phyloP scores from a whole-genome alignment of 805 yeast genomes.

The Cyberlindnera petersonii region DNA sequence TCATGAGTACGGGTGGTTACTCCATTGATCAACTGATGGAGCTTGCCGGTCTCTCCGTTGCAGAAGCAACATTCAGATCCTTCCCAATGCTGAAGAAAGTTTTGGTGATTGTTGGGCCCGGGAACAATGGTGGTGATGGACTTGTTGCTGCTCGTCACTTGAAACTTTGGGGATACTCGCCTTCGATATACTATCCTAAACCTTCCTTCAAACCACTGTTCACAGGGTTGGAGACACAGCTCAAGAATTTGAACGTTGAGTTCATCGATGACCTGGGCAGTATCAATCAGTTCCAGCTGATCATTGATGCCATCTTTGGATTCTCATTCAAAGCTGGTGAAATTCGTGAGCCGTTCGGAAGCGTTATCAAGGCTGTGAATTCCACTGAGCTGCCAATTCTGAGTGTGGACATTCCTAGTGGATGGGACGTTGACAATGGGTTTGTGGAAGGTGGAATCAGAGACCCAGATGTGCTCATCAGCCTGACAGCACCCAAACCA shows the following conservation, averaged over 20 bases:
- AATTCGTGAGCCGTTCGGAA: constrained; percentile 69
- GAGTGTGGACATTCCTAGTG: constrained; percentile 89
- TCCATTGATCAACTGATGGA: constrained; percentile 92
- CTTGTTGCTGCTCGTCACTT: constrained; percentile 92
- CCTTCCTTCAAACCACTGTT: constrained; percentile 54
- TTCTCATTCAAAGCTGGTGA: constrained; percentile 86
- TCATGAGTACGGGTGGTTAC: constrained; percentile 82
- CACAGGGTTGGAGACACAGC: constrained; percentile 58
- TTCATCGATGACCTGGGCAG: constrained; percentile 43
- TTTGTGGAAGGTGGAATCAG: constrained; percentile 47
- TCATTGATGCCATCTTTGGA: constrained; percentile 87
- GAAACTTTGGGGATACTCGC: constrained; percentile 71
- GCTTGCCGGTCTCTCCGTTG: constrained; percentile 91
- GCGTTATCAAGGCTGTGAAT: constrained; percentile 40
- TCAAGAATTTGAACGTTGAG: constrained; percentile 58
- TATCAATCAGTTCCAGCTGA: constrained; percentile 28
- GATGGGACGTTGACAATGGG: constrained; percentile 95
- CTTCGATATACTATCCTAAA: constrained; percentile 79
- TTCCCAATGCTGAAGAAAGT: constrained; percentile 54
- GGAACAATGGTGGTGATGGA: constrained; percentile 93
- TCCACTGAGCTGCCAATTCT: constrained; percentile 50
- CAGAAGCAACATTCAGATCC: constrained; percentile 70
- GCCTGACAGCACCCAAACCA: constrained; percentile 93
- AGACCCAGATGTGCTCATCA: constrained; percentile 65
- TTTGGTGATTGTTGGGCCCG: constrained; percentile 85